Evolutionary conservation across 2,329 filamentous ascomycete species (phyloP).

Genomic region (Calonectria pseudoturangicola): DNA sequence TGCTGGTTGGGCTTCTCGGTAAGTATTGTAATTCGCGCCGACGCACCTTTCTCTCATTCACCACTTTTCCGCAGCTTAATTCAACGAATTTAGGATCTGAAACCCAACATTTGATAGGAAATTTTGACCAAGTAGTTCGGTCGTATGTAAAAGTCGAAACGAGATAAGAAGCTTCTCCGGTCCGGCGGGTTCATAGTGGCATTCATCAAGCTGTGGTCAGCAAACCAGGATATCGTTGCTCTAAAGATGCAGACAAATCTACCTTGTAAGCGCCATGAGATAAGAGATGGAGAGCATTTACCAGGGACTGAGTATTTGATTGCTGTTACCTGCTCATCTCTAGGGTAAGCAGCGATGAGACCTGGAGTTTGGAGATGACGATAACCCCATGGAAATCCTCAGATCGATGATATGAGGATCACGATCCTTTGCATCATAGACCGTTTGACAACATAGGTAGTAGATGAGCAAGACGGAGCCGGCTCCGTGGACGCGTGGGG

Average conservation of each 20-base stretch:
- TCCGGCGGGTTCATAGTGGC: neutral
- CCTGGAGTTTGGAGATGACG: neutral
- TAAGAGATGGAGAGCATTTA: neutral
- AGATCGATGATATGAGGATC: slow-evolving; percentile 6
- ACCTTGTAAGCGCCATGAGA: neutral
- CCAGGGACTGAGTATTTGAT: neutral
- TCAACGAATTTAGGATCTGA: neutral
- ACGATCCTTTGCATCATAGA: slow-evolving; percentile 8
- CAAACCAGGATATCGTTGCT: neutral
- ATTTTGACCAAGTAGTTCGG: neutral
- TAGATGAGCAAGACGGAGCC: neutral
- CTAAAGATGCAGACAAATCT: neutral
- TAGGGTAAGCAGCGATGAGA: neutral
- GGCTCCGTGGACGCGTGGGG: neutral
- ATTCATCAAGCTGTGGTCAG: neutral
- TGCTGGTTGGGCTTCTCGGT: neutral
- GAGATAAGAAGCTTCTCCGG: neutral
- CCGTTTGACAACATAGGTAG: neutral
- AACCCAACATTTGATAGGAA: neutral
- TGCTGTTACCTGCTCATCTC: neutral
- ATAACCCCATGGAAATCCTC: neutral
- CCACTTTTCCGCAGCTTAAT: neutral
- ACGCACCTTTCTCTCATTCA: neutral
- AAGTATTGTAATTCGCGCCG: neutral
- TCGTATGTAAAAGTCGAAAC: neutral